Evolutionary conservation across 176 grass and related monocot genomes (phyloP), one percentile per base, ranked within the genome.

Genomic region (Aegilops bicornis): DNA sequence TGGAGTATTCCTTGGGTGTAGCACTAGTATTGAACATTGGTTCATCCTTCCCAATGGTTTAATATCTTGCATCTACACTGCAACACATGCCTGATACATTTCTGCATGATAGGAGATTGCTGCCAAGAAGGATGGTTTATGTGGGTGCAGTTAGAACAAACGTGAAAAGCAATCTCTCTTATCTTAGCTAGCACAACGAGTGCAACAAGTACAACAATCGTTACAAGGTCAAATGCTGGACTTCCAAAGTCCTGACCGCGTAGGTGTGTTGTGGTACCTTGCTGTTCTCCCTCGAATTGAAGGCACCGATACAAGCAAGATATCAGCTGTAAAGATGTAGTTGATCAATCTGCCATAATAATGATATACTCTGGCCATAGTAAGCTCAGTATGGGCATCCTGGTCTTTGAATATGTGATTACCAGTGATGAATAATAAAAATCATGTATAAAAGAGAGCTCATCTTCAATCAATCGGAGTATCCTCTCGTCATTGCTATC

Each of bases 391-490:
- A 45, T 24, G 11, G 22, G 70, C 37, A 72, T 20, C 36, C 20
- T 24, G 23, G 5, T n/a, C 20, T 73, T 24, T 7, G 37, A 42
- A 73, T 24, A 73, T n/a, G 22, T 14, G 37, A 73, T 39, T 43
- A 22, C 20, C 2, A 42, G 20, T 10, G 69, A 14, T 73, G 69
- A 73, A 42, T 43, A 43, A 2, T 73, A 73, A 5, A 23, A 24
- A 6, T 73, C 69, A 43, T 73, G 19, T 14, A 73, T 22, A 73
- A 73, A 73, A 42, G 69, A 73, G 24, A 73, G 69, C 20, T 73
- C 69, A 42, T n/a, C 11, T 42, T 13, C 35, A 43, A 43, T 24
- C 10, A 73, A 2, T 5, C 22, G 22, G 13, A 73, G 37, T 13
- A 73, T 0, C 22, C 69, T 73, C 6, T 10, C 45, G 24, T 14